These are phyloP conservation scores for Acacia melanoxylon DNA, from an alignment of 306 rosid species.

Conservation along the genomic window DNA sequence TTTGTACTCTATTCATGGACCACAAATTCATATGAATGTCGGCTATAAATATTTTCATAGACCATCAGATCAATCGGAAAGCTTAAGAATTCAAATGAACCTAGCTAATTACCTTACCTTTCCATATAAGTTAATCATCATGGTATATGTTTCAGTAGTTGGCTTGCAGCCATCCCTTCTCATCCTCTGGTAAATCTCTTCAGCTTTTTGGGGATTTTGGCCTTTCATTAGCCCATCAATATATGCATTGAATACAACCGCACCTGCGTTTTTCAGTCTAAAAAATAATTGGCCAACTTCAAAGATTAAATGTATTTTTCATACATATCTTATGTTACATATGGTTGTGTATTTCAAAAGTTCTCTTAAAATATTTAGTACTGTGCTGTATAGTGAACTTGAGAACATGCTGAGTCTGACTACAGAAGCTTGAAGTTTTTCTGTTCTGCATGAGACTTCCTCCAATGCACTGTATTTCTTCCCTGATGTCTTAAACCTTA, in stretches of 20 bases:
- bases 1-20: background rate
- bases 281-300: conserved; percentile 24
- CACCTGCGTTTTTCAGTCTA: conserved; percentile 51
- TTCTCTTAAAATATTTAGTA: background rate
- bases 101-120: conserved; percentile 48
- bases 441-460: background rate
- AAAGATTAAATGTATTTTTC: conserved; percentile 9
- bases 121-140: conserved; percentile 83
- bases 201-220: conserved; percentile 67
- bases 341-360: background rate
- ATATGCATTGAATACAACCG: conserved; percentile 77
- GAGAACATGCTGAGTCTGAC: background rate
- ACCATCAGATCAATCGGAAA: conserved; percentile 16
- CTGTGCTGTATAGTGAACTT: background rate
- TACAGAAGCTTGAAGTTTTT: background rate
- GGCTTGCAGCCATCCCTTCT: conserved; percentile 74
- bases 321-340: background rate
- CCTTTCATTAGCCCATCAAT: conserved; percentile 83
- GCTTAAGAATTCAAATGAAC: background rate
- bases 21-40: background rate
- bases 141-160: conserved; percentile 72
- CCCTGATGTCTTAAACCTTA: background rate
- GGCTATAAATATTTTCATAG: background rate
- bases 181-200: conserved; percentile 81
- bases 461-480: background rate